Conservation (phyloP, 352 stramenopile genomes). For the Phytophthora hybrid region DNA sequence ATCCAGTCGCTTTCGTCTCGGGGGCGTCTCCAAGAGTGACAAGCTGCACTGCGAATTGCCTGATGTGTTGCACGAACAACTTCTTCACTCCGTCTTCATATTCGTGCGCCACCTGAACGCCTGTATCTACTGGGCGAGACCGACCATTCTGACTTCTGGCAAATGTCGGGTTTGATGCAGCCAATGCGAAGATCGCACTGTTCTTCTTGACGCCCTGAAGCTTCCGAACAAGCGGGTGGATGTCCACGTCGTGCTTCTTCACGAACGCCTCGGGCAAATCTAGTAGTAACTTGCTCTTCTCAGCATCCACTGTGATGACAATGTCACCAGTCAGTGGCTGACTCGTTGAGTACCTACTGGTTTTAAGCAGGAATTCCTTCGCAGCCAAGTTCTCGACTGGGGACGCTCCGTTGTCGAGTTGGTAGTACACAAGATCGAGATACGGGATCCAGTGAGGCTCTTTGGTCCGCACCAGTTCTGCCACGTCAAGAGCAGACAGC, state of each 20-base stretch:
- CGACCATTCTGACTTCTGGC: conserved; percentile 25
- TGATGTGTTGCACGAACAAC: conserved; percentile 63
- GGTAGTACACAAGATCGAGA: conserved; percentile 70
- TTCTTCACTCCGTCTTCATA: conserved; percentile 65
- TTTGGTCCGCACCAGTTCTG: conserved; percentile 54
- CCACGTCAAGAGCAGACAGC: conserved; percentile 62
- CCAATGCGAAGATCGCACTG: conserved; percentile 38
- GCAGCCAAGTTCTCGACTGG: conserved; percentile 53
- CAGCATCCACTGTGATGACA: conserved; percentile 66
- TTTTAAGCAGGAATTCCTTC: conserved; percentile 59
- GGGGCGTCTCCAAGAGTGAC: conserved; percentile 69
- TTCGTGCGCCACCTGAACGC: conserved; percentile 43
- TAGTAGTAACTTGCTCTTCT: conserved; percentile 57
- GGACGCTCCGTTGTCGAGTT: conserved; percentile 44
- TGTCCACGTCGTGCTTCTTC: conserved; percentile 64
- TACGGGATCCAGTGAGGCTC: conserved; percentile 62
- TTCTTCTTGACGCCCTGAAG: conserved; percentile 72
- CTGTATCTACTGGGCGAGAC: conserved; percentile 32
- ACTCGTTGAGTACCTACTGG: conserved; percentile 5
- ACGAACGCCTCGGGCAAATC: conserved; percentile 81
- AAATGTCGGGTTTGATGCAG: conserved; percentile 29
- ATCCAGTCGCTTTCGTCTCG: neutral
- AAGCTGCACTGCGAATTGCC: conserved; percentile 61
- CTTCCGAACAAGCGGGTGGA: conserved; percentile 66
- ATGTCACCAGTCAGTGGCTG: conserved; percentile 55